A percentile compares a stretch with the other conserved stretches of the same genome.
phyloP scores from a whole-genome alignment of 2,329 filamentous ascomycete species.

The Fusarium sp. region DNA sequence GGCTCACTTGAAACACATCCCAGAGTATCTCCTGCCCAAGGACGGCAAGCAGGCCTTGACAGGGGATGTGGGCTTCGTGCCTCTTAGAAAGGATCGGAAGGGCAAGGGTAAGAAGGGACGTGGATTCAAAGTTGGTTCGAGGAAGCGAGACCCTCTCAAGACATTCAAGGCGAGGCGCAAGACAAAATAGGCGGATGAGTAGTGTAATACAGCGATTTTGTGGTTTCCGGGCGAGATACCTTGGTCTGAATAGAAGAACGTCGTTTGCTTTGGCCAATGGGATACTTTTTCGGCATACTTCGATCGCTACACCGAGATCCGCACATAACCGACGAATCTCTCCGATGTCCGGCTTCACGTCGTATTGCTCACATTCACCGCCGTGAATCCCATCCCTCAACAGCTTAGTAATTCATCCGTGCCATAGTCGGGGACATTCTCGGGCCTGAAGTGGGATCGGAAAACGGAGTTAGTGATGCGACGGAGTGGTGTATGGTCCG shows the following conservation, averaged over 20 bases:
- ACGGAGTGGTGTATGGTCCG: no score
- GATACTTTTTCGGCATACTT: no score
- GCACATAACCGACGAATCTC: no score
- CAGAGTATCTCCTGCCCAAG: conserved; percentile 88
- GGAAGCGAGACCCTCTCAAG: conserved; percentile 86
- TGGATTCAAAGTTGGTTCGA: conserved; percentile 63
- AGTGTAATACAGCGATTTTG: conserved; percentile 27
- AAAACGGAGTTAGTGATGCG: no score
- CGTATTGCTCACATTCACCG: background rate
- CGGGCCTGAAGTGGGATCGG: no score
- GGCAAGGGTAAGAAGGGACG: conserved; percentile 59
- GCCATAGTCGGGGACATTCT: no score
- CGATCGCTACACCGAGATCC: background rate
- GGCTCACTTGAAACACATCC: conserved; percentile 91
- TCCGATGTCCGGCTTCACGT: no score
- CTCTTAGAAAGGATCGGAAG: conserved; percentile 69
- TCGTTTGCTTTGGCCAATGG: background rate
- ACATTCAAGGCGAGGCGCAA: conserved; percentile 78
- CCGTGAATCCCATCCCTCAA: no score
- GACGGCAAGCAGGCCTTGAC: conserved; percentile 77
- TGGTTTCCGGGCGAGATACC: conserved; percentile 34
- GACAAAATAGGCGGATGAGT: conserved; percentile 47
- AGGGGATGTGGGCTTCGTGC: conserved; percentile 80
- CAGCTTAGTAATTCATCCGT: no score
- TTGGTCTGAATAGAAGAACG: conserved; percentile 26